These are phyloP conservation scores for Salix koriyanagi DNA, from an alignment of 345 rosid species.

Conservation along the genomic window DNA sequence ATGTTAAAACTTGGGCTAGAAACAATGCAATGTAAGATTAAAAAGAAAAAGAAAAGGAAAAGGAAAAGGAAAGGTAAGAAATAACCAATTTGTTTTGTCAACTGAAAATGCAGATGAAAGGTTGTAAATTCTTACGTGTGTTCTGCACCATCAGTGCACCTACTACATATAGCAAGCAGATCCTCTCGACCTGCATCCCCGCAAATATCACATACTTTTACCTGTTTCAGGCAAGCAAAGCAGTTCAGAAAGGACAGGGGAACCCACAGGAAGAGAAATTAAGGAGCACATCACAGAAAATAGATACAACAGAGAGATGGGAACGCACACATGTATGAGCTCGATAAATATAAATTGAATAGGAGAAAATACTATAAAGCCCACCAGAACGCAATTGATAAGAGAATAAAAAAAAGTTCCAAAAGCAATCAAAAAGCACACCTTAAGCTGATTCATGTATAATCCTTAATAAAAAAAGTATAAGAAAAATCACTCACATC, in stretches of 20 bases:
- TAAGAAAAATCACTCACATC: slow-evolving; percentile 63
- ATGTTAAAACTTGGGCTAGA: slow-evolving; percentile 2
- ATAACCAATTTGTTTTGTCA: neutral
- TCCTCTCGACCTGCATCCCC: slow-evolving; percentile 99
- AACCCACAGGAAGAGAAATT: neutral
- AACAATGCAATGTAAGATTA: neutral
- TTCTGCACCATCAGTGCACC: slow-evolving; percentile 97
- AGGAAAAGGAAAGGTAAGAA: neutral
- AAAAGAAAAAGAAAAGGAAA: neutral
- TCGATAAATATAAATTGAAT: neutral
- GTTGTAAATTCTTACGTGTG: slow-evolving; percentile 73
- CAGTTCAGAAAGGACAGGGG: neutral
- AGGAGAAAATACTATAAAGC: neutral
- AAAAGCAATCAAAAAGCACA: neutral
- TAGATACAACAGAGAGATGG: neutral
- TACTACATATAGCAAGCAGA: slow-evolving; percentile 84
- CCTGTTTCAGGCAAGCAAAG: slow-evolving; percentile 46
- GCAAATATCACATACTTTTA: slow-evolving; percentile 97
- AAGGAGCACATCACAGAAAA: neutral
- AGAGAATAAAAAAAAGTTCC: neutral
- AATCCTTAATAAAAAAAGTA: neutral
- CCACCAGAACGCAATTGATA: neutral
- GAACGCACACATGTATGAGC: neutral
- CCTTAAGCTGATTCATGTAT: neutral
- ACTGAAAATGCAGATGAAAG: slow-evolving; percentile 4